Evolutionary conservation across 345 rosid species (phyloP).

Genomic region (Eucalyptus caleyi): DNA sequence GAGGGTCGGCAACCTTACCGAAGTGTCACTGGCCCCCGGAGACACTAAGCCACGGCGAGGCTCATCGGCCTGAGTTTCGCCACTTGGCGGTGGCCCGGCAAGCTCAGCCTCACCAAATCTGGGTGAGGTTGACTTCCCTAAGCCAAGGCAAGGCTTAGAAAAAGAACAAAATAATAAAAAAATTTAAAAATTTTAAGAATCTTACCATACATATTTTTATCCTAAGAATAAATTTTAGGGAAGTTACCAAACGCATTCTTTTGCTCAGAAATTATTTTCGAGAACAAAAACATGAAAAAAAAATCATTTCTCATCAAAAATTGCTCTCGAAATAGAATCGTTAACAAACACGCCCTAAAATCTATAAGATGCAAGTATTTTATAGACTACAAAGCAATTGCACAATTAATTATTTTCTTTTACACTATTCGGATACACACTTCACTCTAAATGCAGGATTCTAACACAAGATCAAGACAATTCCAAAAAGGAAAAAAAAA

Average conservation of each 20-base stretch:
- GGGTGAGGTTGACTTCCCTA: accelerated
- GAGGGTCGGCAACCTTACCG: accelerated
- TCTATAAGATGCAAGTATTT: not conserved
- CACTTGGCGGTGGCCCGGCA: accelerated
- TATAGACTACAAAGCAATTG: not conserved
- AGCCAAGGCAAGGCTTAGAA: accelerated
- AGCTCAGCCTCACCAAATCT: accelerated
- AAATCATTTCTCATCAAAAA: too few relatives aligned
- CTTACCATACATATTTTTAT: too few relatives aligned
- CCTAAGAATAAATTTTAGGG: accelerated
- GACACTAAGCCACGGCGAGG: accelerated
- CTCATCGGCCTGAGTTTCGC: accelerated
- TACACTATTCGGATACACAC: not conserved
- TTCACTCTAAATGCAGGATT: not conserved
- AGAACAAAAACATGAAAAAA: accelerated
- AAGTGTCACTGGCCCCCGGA: accelerated
- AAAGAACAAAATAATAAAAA: too few relatives aligned
- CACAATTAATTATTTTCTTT: not conserved
- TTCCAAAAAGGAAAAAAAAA: not conserved
- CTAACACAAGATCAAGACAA: not conserved
- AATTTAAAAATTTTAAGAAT: too few relatives aligned
- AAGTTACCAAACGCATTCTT: accelerated
- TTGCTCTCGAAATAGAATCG: accelerated
- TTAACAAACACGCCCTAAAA: accelerated
- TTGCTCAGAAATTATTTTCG: accelerated